Evolutionary conservation across 352 stramenopile species (phyloP), one percentile per base, ranked within the genome.

Genomic region (Pythium folliculosum): DNA sequence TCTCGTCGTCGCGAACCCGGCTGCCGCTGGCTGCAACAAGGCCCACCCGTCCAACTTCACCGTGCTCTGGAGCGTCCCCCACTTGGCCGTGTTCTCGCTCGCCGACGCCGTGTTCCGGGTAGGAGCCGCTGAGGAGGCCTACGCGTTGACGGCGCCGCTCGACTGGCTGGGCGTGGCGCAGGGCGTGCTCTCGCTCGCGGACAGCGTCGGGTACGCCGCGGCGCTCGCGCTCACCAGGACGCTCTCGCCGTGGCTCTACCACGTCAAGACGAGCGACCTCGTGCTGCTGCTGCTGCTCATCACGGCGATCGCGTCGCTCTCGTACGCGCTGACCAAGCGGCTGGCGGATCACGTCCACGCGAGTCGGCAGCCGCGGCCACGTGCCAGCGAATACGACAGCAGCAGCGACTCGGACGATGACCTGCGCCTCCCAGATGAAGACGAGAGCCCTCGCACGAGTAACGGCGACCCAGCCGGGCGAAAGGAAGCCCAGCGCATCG

Each of bases 61-160:
- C 3, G 77, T 88, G 19, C 56, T 88, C 1, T 91, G 81, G 84
- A 81, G 77, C 13, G 71, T 67, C 3, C 84, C 84, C 9, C 78
- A 89, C 56, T 60, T 90, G 37, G 65, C 89, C 35, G 53, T 90
- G 9, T 64, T 91, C 12, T 77, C 80, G 27, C 53, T 75, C 14
- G 80, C 82, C 1, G 84, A 93, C 59, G 80, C 75, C 25, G 58
- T 91, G 19, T 91, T 92, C 44, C 81, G 82, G 12, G 71, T 90
- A 8, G 86, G 77, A 50, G 72, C 89, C 16, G 72, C 84, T 17
- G 82, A 92, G 54, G 69, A 81, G 47, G 80, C 83, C 1, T 58
- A 92, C 51, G 63, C 72, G 25, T 63, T 90, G 37, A 61, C 75
- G 0, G 65, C 67, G 35, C 66, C 69, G 35, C 63, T 73, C 9